Evolutionary conservation across 1,139 yeast genomes (phyloP), one percentile per base, ranked within the genome.

Genomic region (Williopsis jadinii): DNA sequence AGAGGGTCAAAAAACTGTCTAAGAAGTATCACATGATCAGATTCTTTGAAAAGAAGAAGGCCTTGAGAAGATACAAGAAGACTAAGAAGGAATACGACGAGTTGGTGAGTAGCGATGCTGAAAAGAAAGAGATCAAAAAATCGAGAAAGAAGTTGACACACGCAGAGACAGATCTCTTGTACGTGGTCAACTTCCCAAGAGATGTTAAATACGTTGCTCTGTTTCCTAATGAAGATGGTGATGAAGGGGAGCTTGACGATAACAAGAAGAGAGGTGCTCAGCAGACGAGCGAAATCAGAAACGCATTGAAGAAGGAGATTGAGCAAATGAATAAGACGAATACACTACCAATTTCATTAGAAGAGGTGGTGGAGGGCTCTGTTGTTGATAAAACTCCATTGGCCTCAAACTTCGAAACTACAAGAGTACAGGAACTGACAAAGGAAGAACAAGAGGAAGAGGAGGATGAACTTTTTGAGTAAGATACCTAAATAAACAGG

Each of bases 1-100:
- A 71, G 38, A 73, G 72, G 51, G 76, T 80, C 8, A 76, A 74
- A 52, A 74, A 76, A 43, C 66, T 73, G 36, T 78, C 87, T n/a
- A 75, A 80, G 52, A 85, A 82, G 62, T 92, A 94, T 61, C 97
- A 87, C 58, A 90, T 88, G 94, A 92, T 92, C 38, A 73, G 94
- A 50, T 92, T 94, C 58, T 86, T 92, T 49, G 98, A 92, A 61
- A 75, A 75, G 54, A 87, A 90, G 66, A 94, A 92, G 71, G 95
- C 97, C 1, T 56, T 75, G 29, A 71, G 97, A 55, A 76, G 71
- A 48, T 76, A 87, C 54, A 83, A 82, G 49, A 80, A 80, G 50
- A 78, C 81, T 2, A 66, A 67, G 46, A 81, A 77, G 44, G 66
- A 62, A 11, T 49, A 55, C 27, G 57, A 58, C 11, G 53, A 49